Conservation (phyloP, 192 early-diverging fungal genomes). For the Rhizophagus clarus region DNA sequence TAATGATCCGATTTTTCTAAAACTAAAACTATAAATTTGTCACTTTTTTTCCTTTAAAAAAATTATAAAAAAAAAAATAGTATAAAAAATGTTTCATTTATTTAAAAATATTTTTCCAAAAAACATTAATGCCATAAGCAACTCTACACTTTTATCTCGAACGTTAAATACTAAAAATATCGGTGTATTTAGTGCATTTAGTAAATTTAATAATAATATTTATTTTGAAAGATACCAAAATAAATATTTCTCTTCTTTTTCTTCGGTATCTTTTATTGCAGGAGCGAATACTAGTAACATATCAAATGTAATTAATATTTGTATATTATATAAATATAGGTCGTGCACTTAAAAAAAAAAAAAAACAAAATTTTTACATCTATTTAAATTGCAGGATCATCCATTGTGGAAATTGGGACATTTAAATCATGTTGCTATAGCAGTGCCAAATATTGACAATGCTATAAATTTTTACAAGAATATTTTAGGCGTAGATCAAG, state of each 20-base stretch:
- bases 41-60: too few species aligned
- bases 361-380: too few species aligned
- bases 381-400: constrained; percentile 7
- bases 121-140: not conserved
- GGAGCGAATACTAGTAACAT: not conserved
- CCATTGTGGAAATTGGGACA: constrained; percentile 70
- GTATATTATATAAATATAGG: too few species aligned
- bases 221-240: not conserved
- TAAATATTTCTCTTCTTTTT: not conserved
- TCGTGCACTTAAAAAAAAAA: too few species aligned
- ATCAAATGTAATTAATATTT: not conserved
- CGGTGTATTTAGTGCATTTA: not conserved
- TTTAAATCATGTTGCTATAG: constrained; percentile 84
- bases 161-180: not conserved
- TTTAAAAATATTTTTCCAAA: not conserved
- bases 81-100: not conserved
- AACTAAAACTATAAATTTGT: too few species aligned
- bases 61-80: too few species aligned
- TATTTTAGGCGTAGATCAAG: constrained; percentile 64
- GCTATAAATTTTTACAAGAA: constrained; percentile 70
- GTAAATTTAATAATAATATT: not conserved
- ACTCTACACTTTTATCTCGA: not conserved
- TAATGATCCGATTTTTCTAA: too few species aligned
- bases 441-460: constrained; percentile 74
- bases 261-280: not conserved